phyloP scores from a whole-genome alignment of 495 filamentous ascomycete genomes.

The Tuber aestivum region DNA sequence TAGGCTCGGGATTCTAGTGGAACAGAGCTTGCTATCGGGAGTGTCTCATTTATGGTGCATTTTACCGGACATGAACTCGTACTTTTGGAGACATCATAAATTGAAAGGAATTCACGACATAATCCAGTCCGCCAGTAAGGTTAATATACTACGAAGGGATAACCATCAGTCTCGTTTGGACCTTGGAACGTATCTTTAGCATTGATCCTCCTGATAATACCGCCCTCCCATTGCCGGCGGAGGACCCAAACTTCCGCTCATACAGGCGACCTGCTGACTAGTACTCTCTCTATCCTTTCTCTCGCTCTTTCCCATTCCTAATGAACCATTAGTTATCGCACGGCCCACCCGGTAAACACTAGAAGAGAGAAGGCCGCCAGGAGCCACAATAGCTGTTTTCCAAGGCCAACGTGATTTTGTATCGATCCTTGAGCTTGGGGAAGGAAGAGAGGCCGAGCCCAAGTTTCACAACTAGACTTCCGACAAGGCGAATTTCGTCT shows the following conservation, averaged over 20 bases:
- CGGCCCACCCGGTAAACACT: not conserved
- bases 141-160: not conserved
- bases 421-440: not conserved
- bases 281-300: not conserved
- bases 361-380: not conserved
- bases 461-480: not conserved
- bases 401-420: not conserved
- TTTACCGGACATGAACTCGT: not conserved
- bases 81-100: not conserved
- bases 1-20: not conserved
- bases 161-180: not conserved
- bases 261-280: not conserved
- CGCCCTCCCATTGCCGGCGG: not conserved
- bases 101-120: not conserved
- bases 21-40: not conserved
- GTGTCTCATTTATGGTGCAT: too few species aligned
- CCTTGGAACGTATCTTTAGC: not conserved
- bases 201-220: not conserved
- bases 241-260: not conserved
- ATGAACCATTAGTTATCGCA: not conserved
- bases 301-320: not conserved
- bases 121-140: not conserved
- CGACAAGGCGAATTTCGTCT: not conserved
- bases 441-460: not conserved
- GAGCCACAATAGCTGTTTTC: not conserved